Percentiles rank a stretch among this genome's conserved stretches.
Conservation (phyloP, 2,329 filamentous ascomycete species). For the Colletotrichum liriopes region DNA sequence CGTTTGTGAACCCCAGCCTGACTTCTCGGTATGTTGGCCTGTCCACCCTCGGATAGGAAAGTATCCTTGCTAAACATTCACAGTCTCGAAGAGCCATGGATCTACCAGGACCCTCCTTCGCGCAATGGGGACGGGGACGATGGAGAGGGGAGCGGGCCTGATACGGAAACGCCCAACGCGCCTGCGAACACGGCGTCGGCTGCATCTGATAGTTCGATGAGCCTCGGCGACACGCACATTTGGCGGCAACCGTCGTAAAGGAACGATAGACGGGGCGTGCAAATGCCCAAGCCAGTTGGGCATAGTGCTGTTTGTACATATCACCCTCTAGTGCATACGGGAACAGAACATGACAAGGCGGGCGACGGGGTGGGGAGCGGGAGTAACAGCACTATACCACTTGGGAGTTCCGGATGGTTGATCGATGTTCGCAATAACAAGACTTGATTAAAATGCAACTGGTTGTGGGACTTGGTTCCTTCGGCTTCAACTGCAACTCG, state of each 20-base stretch:
- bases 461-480: not conserved
- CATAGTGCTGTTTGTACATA: conserved; percentile 28
- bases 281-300: not conserved
- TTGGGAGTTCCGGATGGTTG: not conserved
- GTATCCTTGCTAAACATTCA: conserved; percentile 26
- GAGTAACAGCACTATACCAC: conserved; percentile 34
- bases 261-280: conserved; percentile 1
- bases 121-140: conserved; percentile 36
- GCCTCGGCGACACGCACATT: conserved; percentile 66
- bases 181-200: conserved; percentile 45
- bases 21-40: conserved; percentile 69
- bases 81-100: conserved; percentile 80
- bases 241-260: conserved; percentile 56
- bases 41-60: not conserved
- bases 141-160: conserved; percentile 18
- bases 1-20: conserved; percentile 85
- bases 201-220: conserved; percentile 61
- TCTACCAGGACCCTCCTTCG: conserved; percentile 71
- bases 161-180: conserved; percentile 24
- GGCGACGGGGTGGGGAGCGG: conserved; percentile 11
- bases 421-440: not conserved
- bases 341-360: not conserved
- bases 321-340: conserved; percentile 20
- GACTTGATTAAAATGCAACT: too few relatives aligned
- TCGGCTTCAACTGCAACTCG: not conserved